Conservation (phyloP, 2,329 filamentous ascomycete species). For the Neopestalotiopsis rosae region DNA sequence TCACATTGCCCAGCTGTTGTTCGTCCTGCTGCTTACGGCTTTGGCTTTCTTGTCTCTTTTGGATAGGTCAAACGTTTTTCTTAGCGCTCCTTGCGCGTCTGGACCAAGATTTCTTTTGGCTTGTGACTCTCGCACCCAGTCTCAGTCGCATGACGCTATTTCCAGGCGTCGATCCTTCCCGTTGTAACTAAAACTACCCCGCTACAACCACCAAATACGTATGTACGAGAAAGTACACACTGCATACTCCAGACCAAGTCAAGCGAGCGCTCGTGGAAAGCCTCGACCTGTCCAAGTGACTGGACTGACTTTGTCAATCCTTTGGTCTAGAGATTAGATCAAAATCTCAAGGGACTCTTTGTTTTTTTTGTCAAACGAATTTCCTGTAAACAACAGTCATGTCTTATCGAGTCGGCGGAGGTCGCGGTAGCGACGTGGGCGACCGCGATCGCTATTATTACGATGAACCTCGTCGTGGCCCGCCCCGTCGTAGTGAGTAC, state of each 20-base stretch:
- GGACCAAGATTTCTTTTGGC: not conserved
- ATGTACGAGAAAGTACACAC: not conserved
- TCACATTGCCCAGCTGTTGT: not conserved
- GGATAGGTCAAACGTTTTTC: not conserved
- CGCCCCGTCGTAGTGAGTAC: constrained; percentile 31
- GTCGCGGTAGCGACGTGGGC: constrained; percentile 45
- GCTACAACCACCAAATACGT: constrained; percentile 5
- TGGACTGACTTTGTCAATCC: not conserved
- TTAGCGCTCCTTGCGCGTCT: not conserved
- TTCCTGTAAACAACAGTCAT: constrained; percentile 15
- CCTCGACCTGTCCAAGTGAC: constrained; percentile 4
- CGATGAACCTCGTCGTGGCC: constrained; percentile 34
- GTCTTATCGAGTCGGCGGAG: constrained; percentile 30
- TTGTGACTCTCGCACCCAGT: not conserved
- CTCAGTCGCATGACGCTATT: constrained; percentile 18
- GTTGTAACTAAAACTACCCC: constrained; percentile 14
- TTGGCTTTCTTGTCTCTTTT: not conserved
- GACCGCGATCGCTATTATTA: constrained; percentile 50
- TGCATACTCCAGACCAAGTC: not conserved
- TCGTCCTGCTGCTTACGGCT: not conserved
- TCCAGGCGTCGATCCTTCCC: constrained; percentile 12
- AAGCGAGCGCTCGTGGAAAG: constrained; percentile 5
- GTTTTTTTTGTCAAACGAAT: not conserved
- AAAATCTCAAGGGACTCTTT: not conserved
- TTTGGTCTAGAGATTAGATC: not conserved